Base-by-base conservation (phyloP, 2,329 filamentous ascomycete genomes). In the Microsporum canis region DNA sequence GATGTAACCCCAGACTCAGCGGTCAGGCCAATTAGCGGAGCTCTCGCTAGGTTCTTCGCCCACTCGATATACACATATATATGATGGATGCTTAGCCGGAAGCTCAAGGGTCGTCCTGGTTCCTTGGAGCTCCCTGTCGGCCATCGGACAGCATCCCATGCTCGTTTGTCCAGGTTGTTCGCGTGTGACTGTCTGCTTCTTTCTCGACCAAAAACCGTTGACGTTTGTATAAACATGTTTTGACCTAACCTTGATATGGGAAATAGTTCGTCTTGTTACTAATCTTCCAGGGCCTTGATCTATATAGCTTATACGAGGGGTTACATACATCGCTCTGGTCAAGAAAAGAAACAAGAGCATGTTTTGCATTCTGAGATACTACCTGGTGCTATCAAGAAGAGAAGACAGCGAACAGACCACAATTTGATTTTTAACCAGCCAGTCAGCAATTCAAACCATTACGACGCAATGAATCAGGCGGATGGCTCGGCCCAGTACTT, bases 401-500 rank as follows among this genome's bases (percentile, higher is more conserved):
- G 17, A 23, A 23, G 1, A 23, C 1, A 33, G 45, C 27, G 45
- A 51, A 29, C 27, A 51, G 45, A 31, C 8, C 12, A 5, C 2
- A 31, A 29, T n/a, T n/a, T 33, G 29, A 1, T 14, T 14, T 53
- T 27, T 29, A 34, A 31, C 23, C n/a, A 29, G 14, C 6, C 8
- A 49, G 14, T n/a, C 4, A 51, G 23, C 8, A 51, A 23, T 23
- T 55, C 51, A 23, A 55, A 5, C 8, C 27, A 3, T 31, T 51
- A 23, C 27, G 12, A 31, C 33, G 17, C 56, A 29, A 36, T 29
- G 23, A 27, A 27, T 7, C 56, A 23, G 17, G 17, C 38, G n/a
- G 39, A 58, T 45, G 57, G 45, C 31, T 61, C 39, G 14, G 45
- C 58, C 62, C 62, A 63, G 39, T 58, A 61, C 31, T 56, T 59